Conservation (phyloP, 1,284 basidiomycete genomes). For the Butyriboletus appendiculatus region DNA sequence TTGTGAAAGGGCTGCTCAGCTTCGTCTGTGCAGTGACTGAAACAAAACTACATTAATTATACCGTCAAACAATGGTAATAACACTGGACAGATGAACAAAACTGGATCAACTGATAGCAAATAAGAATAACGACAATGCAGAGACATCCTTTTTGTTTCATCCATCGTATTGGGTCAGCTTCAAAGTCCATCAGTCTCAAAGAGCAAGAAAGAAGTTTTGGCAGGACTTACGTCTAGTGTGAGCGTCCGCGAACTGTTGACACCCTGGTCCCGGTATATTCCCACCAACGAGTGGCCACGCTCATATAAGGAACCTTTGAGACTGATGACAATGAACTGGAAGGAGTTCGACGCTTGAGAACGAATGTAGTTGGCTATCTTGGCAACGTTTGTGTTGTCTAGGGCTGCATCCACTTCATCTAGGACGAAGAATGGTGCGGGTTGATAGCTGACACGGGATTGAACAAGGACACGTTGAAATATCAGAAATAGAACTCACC, state of each 20-base stretch:
- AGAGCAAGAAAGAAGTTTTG: neutral
- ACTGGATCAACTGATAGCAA: constrained; percentile 16
- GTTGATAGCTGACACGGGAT: constrained; percentile 73
- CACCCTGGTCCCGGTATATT: constrained; percentile 91
- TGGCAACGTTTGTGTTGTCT: constrained; percentile 94
- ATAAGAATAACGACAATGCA: constrained; percentile 27
- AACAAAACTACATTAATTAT: constrained; percentile 10
- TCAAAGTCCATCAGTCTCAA: constrained; percentile 9
- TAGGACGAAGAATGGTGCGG: constrained; percentile 97
- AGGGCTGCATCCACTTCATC: constrained; percentile 98
- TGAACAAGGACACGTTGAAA: neutral
- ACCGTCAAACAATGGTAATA: neutral
- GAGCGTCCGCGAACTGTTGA: constrained; percentile 87
- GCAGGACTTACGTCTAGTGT: constrained; percentile 80
- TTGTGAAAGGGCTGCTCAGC: neutral
- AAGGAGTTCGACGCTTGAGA: constrained; percentile 77
- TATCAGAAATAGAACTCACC: constrained; percentile 41
- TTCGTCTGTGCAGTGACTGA: neutral
- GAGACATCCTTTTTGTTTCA: constrained; percentile 17
- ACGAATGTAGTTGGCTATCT: constrained; percentile 89
- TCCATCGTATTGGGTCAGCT: constrained; percentile 45
- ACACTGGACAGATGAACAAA: neutral
- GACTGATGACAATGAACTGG: constrained; percentile 97
- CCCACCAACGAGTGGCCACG: constrained; percentile 90
- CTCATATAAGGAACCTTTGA: constrained; percentile 92